Evolutionary conservation across 306 rosid genomes (phyloP), one percentile per base, ranked within the genome.

Genomic region (Lagenaria siceraria): DNA sequence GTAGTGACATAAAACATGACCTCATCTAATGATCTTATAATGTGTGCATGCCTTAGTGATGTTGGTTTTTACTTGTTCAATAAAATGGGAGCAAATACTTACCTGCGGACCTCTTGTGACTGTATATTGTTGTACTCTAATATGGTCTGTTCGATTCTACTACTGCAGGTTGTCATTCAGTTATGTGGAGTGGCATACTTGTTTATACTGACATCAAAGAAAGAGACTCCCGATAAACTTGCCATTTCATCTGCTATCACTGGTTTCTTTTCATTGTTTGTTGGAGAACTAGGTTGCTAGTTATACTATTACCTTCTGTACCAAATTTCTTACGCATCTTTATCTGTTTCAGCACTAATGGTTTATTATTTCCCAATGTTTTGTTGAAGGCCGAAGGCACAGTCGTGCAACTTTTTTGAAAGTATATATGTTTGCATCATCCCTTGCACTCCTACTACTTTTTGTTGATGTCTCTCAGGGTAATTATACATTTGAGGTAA

Each of bases 341-440:
- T 46, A 49, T 71, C 17, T 71, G 42, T 46, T 48, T 71, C 25
- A 8, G 27, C 15, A 25, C 17, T 71, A 71, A 27, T 48, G 40
- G 15, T 48, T 71, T 22, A 71, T 48, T 15, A 7, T 71, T 46
- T 25, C 4, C 22, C 19, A 36, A 19, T 75, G 74, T 87, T 82
- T 78, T 84, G 69, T 56, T 61, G 72, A 81, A 93, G 96, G 98
- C 81, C 87, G 89, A 81, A 89, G 90, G 81, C 92, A 84, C 43
- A 91, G 96, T 77, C 83, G 87, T 52, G 71, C 81, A 10, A 78
- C 83, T 78, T 82, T 88, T 63, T 80, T 93, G 85, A 86, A 85
- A 81, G 61, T 86, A 58, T 88, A 89, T 85, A 75, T 87, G 27
- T 60, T 81, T 73, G 84, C 80, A 53, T 88, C 97, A 54, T 78